Evolutionary conservation across 805 yeast species (phyloP).

Genomic region (Candida khao-thaluensis): DNA sequence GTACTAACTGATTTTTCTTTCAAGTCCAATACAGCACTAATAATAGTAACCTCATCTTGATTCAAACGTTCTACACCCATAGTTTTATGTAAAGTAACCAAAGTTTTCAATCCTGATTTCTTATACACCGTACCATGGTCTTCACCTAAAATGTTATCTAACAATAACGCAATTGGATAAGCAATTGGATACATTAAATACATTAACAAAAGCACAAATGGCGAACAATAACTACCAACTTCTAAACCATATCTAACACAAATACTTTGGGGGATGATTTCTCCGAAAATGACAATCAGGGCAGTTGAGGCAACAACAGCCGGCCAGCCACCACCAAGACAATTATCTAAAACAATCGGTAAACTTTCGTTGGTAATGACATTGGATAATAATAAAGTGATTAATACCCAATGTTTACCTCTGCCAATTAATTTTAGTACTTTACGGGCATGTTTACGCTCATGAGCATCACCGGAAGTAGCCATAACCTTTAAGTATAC

Average conservation of each 20-base stretch:
- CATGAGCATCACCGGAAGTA: conserved; percentile 74
- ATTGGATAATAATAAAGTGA: conserved; percentile 78
- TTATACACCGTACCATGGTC: conserved; percentile 95
- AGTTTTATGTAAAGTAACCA: conserved; percentile 88
- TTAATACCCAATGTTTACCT: conserved; percentile 96
- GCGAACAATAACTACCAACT: conserved; percentile 87
- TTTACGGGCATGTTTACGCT: conserved; percentile 64
- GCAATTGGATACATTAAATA: conserved; percentile 89
- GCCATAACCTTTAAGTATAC: conserved; percentile 88
- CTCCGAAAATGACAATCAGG: conserved; percentile 91
- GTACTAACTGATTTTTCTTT: conserved; percentile 84
- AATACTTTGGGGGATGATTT: conserved; percentile 90
- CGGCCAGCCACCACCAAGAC: conserved; percentile 96
- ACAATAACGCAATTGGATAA: conserved; percentile 78
- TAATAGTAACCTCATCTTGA: conserved; percentile 94
- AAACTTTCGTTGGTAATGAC: conserved; percentile 93
- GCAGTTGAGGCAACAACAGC: conserved; percentile 95
- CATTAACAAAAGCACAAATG: conserved; percentile 83
- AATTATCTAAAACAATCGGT: conserved; percentile 89
- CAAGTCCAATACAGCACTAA: conserved; percentile 87
- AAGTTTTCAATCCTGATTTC: conserved; percentile 87
- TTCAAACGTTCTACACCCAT: conserved; percentile 94
- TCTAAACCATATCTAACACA: conserved; percentile 92
- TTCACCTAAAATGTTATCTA: conserved; percentile 85
- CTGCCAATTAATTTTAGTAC: conserved; percentile 70